These are phyloP conservation scores for Citeromyces matritensis DNA, from an alignment of 805 yeast species.

Conservation along the genomic window DNA sequence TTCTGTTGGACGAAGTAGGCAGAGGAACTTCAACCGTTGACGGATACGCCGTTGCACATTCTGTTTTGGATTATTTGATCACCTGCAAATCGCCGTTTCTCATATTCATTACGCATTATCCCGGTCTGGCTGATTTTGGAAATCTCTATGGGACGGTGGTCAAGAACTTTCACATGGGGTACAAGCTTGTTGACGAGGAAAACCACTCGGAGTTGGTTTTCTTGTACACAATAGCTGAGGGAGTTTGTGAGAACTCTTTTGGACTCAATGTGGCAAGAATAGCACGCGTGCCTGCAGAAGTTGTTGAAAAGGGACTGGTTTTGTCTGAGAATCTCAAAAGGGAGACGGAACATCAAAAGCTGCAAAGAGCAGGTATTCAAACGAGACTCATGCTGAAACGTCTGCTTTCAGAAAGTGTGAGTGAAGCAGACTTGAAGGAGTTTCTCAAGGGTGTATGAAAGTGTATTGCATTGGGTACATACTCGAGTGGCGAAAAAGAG, in stretches of 20 bases:
- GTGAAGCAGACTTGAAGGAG: background rate
- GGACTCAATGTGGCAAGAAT: constrained; percentile 78
- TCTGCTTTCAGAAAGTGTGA: background rate
- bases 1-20: constrained; percentile 65
- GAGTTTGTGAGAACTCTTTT: constrained; percentile 48
- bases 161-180: constrained; percentile 63
- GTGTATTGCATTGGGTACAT: background rate
- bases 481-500: too few species aligned
- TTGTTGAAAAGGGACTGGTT: constrained; percentile 27
- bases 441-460: background rate
- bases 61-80: constrained; percentile 50
- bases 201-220: constrained; percentile 23
- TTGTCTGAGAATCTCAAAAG: constrained; percentile 14
- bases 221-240: constrained; percentile 32
- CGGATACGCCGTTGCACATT: constrained; percentile 70
- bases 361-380: constrained; percentile 1
- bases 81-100: constrained; percentile 32
- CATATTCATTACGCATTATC: constrained; percentile 78
- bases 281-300: constrained; percentile 39
- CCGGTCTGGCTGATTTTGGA: constrained; percentile 41
- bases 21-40: constrained; percentile 58
- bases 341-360: constrained; percentile 5
- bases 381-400: constrained; percentile 1
- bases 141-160: constrained; percentile 21
- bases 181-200: constrained; percentile 13